Conservation (phyloP, 2,329 filamentous ascomycete species). For the Aspergillus sp. region DNA sequence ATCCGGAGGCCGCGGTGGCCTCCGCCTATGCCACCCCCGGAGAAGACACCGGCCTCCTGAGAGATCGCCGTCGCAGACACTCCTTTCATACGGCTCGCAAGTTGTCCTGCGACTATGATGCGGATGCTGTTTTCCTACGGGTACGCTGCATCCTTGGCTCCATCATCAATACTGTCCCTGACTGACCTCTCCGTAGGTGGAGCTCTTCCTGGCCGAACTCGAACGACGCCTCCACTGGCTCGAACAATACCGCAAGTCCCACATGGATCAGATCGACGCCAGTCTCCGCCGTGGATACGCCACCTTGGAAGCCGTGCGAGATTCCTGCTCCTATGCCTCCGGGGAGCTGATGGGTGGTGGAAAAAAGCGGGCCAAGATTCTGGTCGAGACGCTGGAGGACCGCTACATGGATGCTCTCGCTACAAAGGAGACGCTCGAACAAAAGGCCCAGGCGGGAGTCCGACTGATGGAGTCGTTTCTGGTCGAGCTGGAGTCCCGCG, state of each 20-base stretch:
- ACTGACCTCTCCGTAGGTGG: conserved; percentile 37
- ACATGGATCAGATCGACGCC: conserved; percentile 76
- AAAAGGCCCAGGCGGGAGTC: conserved; percentile 86
- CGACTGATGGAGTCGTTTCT: conserved; percentile 83
- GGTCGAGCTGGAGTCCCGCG: conserved; percentile 78
- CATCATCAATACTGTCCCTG: not conserved
- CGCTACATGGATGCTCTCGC: conserved; percentile 84
- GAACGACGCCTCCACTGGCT: conserved; percentile 84
- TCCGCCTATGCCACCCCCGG: conserved; percentile 32
- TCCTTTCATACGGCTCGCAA: conserved; percentile 48
- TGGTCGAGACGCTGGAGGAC: conserved; percentile 88
- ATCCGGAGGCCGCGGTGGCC: conserved; percentile 26
- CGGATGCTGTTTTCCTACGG: conserved; percentile 46
- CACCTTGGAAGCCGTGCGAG: conserved; percentile 81
- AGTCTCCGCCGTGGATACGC: conserved; percentile 82
- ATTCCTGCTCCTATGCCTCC: conserved; percentile 84
- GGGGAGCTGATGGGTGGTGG: conserved; percentile 88
- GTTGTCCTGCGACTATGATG: conserved; percentile 47
- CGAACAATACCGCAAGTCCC: conserved; percentile 82
- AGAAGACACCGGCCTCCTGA: conserved; percentile 38
- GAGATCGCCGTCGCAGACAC: conserved; percentile 46
- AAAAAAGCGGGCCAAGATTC: conserved; percentile 76
- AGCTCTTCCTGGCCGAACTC: conserved; percentile 69
- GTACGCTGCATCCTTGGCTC: conserved; percentile 24
- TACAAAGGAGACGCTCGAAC: conserved; percentile 82